A percentile compares a stretch with the other conserved stretches of the same genome.
Evolutionary conservation across 805 yeast species (phyloP).

Genomic region (Metschnikowia shivogae): DNA sequence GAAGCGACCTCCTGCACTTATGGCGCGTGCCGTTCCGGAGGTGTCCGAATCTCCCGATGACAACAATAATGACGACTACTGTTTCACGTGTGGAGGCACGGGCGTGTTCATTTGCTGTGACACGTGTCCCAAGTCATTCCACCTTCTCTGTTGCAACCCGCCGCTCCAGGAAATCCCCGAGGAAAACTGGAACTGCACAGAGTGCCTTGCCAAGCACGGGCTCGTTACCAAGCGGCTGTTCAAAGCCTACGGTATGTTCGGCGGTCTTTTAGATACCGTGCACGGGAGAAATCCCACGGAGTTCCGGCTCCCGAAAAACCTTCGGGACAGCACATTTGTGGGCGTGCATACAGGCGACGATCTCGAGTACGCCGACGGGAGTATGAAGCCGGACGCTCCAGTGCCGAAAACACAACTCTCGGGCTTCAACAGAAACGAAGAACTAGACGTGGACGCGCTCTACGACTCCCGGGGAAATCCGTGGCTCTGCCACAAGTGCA

Average conservation of each 20-base stretch:
- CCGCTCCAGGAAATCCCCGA: slow-evolving; percentile 84
- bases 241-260: slow-evolving; percentile 45
- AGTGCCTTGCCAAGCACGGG: slow-evolving; percentile 52
- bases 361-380: slow-evolving; percentile 66
- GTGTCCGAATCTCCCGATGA: slow-evolving; percentile 14
- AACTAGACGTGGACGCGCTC: slow-evolving; percentile 56
- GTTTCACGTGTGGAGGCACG: slow-evolving; percentile 84
- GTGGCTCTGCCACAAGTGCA: slow-evolving; percentile 72
- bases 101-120: slow-evolving; percentile 94
- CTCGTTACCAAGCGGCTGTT: slow-evolving; percentile 21
- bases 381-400: slow-evolving; percentile 47
- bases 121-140: slow-evolving; percentile 87
- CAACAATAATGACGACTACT: slow-evolving; percentile 73
- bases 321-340: slow-evolving; percentile 63
- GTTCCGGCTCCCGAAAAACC: slow-evolving; percentile 55
- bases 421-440: slow-evolving; percentile 44
- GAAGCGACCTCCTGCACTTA: slow-evolving; percentile 24
- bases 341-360: slow-evolving; percentile 62
- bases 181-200: slow-evolving; percentile 85
- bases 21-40: slow-evolving; percentile 10
- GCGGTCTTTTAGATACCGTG: slow-evolving; percentile 61
- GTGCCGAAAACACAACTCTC: slow-evolving; percentile 30
- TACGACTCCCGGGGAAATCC: slow-evolving; percentile 68
- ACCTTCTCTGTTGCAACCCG: slow-evolving; percentile 86
- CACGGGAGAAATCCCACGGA: slow-evolving; percentile 47